These are phyloP conservation scores for Agarophyton chilense DNA, from an alignment of 23 red algal genomes.

Conservation along the genomic window DNA sequence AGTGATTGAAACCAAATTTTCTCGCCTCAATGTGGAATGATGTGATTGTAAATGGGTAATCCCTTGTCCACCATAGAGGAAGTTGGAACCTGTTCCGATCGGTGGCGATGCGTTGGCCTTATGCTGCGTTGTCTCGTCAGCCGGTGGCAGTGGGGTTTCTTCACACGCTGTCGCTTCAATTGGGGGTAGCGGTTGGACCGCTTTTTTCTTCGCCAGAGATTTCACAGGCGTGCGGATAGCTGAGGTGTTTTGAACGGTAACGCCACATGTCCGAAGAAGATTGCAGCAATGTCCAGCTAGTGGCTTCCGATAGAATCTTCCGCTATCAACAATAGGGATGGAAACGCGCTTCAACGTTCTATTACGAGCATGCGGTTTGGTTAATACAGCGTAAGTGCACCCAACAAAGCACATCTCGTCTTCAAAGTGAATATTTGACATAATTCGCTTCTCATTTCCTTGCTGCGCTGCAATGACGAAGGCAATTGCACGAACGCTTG, in stretches of 20 bases:
- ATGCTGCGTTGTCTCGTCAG: neutral
- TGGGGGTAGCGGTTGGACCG: too few species aligned
- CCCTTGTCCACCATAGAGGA: neutral
- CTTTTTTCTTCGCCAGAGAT: neutral
- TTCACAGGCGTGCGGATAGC: neutral
- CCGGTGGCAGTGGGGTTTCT: neutral
- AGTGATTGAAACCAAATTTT: neutral
- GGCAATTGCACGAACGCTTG: neutral
- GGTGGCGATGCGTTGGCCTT: neutral
- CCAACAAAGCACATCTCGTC: neutral
- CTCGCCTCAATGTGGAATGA: neutral
- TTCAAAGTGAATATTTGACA: neutral
- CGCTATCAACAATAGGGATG: neutral
- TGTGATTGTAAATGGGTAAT: neutral
- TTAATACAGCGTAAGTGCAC: neutral
- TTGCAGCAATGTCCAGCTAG: neutral
- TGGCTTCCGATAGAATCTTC: neutral
- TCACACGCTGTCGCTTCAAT: neutral
- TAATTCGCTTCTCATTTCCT: neutral
- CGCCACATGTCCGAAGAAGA: too few species aligned
- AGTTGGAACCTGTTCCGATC: neutral
- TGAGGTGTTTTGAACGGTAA: too few species aligned
- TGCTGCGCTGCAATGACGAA: neutral
- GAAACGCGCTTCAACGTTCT: neutral
- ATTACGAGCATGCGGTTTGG: neutral